phyloP scores from a whole-genome alignment of 2,329 filamentous ascomycete genomes.

The Ascochyta koolunga region DNA sequence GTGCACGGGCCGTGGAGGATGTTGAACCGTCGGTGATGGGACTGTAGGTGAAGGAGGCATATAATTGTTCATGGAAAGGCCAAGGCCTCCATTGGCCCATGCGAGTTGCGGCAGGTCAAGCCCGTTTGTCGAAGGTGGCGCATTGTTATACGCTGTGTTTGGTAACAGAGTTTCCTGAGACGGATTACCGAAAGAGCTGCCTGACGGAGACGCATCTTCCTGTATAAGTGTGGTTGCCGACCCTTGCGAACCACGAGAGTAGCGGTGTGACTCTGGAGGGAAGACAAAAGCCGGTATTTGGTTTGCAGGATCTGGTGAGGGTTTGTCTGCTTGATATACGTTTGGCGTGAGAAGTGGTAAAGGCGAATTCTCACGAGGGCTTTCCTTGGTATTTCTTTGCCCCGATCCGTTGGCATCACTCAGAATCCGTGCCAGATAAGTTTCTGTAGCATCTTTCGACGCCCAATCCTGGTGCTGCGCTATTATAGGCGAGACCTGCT shows the following conservation, averaged over 20 bases:
- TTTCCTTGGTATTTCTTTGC: conserved; percentile 14
- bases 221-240: conserved; percentile 42
- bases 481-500: conserved; percentile 58
- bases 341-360: conserved; percentile 12
- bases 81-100: conserved; percentile 49
- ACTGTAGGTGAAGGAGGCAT: conserved; percentile 26
- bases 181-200: conserved; percentile 38
- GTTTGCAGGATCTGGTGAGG: conserved; percentile 28
- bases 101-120: conserved; percentile 47
- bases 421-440: conserved; percentile 59
- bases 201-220: conserved; percentile 41
- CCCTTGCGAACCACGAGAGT: conserved; percentile 41
- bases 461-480: conserved; percentile 62
- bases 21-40: conserved; percentile 36
- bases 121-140: conserved; percentile 28
- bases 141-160: conserved; percentile 41
- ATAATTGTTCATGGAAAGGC: conserved; percentile 50
- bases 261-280: conserved; percentile 40
- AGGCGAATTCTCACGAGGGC: conserved; percentile 2
- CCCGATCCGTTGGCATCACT: conserved; percentile 46
- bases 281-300: conserved; percentile 49
- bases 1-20: conserved; percentile 52
- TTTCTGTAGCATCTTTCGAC: conserved; percentile 60
- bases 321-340: conserved; percentile 11
- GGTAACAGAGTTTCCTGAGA: conserved; percentile 44